These are phyloP conservation scores for Cicer judaicum DNA, from an alignment of 306 rosid species.

Conservation along the genomic window DNA sequence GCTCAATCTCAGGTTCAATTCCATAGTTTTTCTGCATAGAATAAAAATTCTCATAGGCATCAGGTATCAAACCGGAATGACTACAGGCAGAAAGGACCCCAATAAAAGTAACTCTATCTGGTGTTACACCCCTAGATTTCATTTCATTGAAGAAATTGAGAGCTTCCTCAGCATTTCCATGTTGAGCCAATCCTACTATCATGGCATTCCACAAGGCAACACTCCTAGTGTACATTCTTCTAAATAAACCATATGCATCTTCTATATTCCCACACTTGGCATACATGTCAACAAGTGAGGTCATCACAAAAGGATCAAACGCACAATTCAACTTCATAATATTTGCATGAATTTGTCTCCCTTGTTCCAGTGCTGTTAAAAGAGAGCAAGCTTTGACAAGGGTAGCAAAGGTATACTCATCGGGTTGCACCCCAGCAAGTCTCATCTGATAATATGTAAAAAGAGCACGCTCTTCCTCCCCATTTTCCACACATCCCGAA, in stretches of 20 bases:
- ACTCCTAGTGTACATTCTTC: conserved; percentile 51
- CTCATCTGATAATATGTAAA: conserved; percentile 72
- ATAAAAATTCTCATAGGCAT: conserved; percentile 63
- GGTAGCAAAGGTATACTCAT: conserved; percentile 82
- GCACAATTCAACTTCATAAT: conserved; percentile 68
- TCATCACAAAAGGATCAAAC: conserved; percentile 71
- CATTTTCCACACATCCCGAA: conserved; percentile 81
- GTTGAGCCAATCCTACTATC: conserved; percentile 84
- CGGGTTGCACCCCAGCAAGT: conserved; percentile 68
- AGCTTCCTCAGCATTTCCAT: conserved; percentile 78
- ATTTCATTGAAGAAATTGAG: conserved; percentile 62
- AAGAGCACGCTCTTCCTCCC: conserved; percentile 70
- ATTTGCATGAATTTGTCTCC: conserved; percentile 81
- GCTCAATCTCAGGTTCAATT: conserved; percentile 72
- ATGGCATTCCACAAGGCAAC: conserved; percentile 83
- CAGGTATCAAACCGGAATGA: conserved; percentile 73
- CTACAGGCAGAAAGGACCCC: conserved; percentile 87
- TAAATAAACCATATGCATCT: conserved; percentile 67
- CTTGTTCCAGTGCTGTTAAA: conserved; percentile 79
- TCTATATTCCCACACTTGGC: conserved; percentile 79
- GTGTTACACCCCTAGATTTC: conserved; percentile 57
- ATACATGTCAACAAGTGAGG: conserved; percentile 91
- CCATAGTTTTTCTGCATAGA: conserved; percentile 64
- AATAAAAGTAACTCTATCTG: conserved; percentile 75
- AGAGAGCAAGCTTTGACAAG: conserved; percentile 75